phyloP scores from a whole-genome alignment of 805 yeast species.

The Yarrowia phangngaensis region DNA sequence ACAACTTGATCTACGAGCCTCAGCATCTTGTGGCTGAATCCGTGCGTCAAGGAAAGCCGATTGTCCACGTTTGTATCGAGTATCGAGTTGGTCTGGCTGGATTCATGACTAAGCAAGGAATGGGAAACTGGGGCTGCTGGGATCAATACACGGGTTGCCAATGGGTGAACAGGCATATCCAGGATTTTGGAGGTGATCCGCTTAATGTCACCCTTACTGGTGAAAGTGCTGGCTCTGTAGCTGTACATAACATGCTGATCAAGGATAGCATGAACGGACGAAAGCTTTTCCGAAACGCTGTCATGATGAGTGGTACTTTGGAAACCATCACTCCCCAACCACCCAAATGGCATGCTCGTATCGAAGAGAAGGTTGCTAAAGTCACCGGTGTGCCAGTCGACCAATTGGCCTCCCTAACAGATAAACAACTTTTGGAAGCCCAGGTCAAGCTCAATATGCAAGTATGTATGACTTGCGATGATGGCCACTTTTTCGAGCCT shows the following conservation, averaged over 20 bases:
- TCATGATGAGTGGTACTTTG: conserved; percentile 17
- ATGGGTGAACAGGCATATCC: conserved; percentile 47
- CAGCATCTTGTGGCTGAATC: conserved; percentile 33
- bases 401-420: background rate
- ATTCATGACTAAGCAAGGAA: conserved; percentile 41
- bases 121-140: conserved; percentile 45
- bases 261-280: conserved; percentile 23
- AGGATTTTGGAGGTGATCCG: conserved; percentile 48
- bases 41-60: conserved; percentile 32
- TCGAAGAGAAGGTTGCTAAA: conserved; percentile 14
- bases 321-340: conserved; percentile 25
- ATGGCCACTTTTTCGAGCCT: conserved; percentile 22
- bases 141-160: conserved; percentile 48
- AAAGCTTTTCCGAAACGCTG: conserved; percentile 21
- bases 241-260: conserved; percentile 23
- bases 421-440: conserved; percentile 1
- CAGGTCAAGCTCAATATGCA: conserved; percentile 15
- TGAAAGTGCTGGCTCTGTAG: conserved; percentile 44
- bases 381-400: background rate
- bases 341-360: conserved; percentile 13
- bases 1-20: conserved; percentile 36
- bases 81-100: conserved; percentile 43
- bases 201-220: conserved; percentile 46
- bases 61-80: conserved; percentile 42
- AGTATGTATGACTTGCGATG: conserved; percentile 24